Percentiles rank a stretch among this genome's conserved stretches.
phyloP scores from a whole-genome alignment of 2,329 filamentous ascomycete species.

The Calonectria pauciramosa region DNA sequence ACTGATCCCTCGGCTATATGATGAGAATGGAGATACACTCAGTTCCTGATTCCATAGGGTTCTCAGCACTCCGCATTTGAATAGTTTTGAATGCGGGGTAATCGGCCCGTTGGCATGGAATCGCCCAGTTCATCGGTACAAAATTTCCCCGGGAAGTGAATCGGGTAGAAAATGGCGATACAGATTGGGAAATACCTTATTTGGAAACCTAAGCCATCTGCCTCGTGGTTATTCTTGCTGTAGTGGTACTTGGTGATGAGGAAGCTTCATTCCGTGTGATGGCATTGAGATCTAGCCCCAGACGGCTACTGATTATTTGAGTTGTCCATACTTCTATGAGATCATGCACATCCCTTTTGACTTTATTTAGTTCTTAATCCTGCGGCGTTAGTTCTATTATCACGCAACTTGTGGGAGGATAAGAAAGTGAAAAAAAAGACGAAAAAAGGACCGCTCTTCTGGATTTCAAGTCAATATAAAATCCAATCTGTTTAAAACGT shows the following conservation, averaged over 20 bases:
- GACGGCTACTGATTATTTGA: background rate
- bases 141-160: background rate
- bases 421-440: too few species aligned
- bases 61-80: background rate
- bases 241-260: background rate
- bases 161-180: background rate
- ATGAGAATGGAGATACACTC: too few species aligned
- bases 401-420: too few species aligned
- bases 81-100: background rate
- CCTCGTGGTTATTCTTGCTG: background rate
- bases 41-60: background rate
- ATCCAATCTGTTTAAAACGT: too few species aligned
- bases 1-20: background rate
- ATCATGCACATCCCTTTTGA: background rate
- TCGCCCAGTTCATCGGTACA: too few species aligned
- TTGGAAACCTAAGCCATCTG: background rate
- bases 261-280: background rate
- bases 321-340: background rate
- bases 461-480: background rate
- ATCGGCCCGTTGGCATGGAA: background rate
- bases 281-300: background rate
- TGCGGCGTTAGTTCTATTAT: too few species aligned
- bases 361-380: too few species aligned
- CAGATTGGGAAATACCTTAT: background rate
- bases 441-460: too few species aligned